Evolutionary conservation across 768 basidiomycete genomes (phyloP), one percentile per base, ranked within the genome.

Genomic region (Strobilomyces echinocephalus): DNA sequence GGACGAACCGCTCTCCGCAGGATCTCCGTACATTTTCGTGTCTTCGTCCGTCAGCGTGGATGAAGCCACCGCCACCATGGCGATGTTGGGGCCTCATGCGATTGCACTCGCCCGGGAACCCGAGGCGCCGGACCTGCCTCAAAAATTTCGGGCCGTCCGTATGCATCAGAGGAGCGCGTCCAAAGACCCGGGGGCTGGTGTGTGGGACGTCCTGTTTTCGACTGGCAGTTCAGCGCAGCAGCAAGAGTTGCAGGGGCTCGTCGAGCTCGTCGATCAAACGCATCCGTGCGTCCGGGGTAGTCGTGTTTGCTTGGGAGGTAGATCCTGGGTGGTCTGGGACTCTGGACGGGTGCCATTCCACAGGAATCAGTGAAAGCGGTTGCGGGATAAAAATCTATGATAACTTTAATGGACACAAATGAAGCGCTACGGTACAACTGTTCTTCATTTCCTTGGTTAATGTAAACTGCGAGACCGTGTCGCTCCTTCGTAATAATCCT

Each of bases 21-120:
- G 50, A 33, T 60, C 58, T 10, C 50, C 60, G 5, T 66, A 48
- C 28, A 49, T 62, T 21, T 65, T 65, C 16, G 63, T 63, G 26
- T 56, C 66, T 6, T 65, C 49, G 18, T 56, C 53, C n/a, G 43
- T 40, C 12, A 52, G 15, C 2, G 46, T 56, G n/a, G 50, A 53
- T 21, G 50, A 46, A 47, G 50, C 64, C 18, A 49, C 55, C 5
- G 63, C 60, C 12, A 49, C 53, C 5, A 66, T 68, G 58, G 63
- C 66, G 16, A 53, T 68, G 10, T 35, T 65, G 46, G 64, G 64
- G 21, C 46, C 49, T 24, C 58, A 65, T 46, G 66, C 58, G 4
- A 54, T 66, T 46, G 64, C 64, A 18, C 56, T 68, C 26, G 42
- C 62, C 21, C 53, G 8, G 14, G 62, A 57, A 53, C 16, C 49